Evolutionary conservation across 2,329 filamentous ascomycete species (phyloP), one percentile per base, ranked within the genome.

Genomic region (Epichloe amarillans): DNA sequence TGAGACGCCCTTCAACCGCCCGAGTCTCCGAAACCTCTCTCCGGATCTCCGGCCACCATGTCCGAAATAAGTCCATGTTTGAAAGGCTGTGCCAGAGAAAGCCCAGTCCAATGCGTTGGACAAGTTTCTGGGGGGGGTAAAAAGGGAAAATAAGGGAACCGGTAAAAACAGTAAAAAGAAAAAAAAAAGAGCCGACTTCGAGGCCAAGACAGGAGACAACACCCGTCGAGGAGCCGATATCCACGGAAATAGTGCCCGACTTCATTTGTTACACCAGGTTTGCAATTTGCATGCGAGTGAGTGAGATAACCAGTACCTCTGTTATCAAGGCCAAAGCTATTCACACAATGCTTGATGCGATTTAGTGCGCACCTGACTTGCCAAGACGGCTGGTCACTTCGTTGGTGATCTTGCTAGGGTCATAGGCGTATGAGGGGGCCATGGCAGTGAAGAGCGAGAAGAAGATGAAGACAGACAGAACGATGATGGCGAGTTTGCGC

Each of bases 401-500:
- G 52, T 65, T 69, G 50, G 75, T 65, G 49, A 76, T 68, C 59
- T 70, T 72, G 50, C 68, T 64, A 5, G 77, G 69, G 61, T 79
- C 72, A 57, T 79, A 79, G 15, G 73, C 75, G 55, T 80, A 80
- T 30, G 70, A 73, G 21, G 83, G 83, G 46, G 81, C 82, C 55
- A 86, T 67, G 40, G 80, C 79, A 54, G 79, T 80, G 52, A 94
- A 77, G 19, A 94, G 67, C 57, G 87, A 66, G 67, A 93, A 83
- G 58, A 91, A 68, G 49, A 77, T 69, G 56, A 86, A 67, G 52
- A 87, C 65, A 19, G 78, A 75, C 26, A 77, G 68, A 48, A 74
- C 77, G 54, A 91, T 79, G 58, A 93, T 73, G 55, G 88, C 72
- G 49, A 90, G 67, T 72, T 91, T 90, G 71, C 89, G 86, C 61